Conservation (phyloP, 768 basidiomycete genomes). For the Russula sp. region DNA sequence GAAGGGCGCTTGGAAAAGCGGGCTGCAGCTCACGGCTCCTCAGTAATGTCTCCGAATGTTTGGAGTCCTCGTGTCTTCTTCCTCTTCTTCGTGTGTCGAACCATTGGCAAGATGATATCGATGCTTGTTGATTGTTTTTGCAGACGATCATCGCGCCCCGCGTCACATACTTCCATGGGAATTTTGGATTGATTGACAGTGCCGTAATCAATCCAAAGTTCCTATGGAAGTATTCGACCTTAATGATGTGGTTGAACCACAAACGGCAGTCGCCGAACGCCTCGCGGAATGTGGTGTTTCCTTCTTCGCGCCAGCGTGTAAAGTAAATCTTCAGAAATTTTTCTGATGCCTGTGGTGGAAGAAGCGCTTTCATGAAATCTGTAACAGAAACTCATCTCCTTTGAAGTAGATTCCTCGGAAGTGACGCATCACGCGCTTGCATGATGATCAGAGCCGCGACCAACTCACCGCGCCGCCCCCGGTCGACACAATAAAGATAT, state of each 20-base stretch:
- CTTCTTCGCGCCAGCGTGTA: neutral
- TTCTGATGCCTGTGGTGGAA: neutral
- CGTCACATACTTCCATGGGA: neutral
- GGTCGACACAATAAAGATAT: neutral
- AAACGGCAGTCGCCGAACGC: neutral
- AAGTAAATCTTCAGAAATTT: neutral
- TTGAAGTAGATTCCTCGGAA: accelerated
- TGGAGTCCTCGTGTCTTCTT: too few relatives aligned
- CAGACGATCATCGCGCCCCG: conserved; percentile 3
- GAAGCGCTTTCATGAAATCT: neutral
- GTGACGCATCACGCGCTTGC: neutral
- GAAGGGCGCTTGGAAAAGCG: conserved; percentile 90
- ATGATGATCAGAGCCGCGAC: neutral
- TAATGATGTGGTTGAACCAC: neutral
- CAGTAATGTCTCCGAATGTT: too few relatives aligned
- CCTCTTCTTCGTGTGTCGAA: too few relatives aligned
- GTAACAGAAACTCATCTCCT: neutral
- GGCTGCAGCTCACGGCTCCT: conserved; percentile 88
- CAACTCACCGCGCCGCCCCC: neutral
- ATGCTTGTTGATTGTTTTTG: neutral
- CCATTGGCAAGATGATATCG: neutral
- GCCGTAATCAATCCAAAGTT: too few relatives aligned
- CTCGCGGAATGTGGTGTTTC: neutral
- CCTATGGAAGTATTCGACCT: neutral
- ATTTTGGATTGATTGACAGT: neutral